Conservation (phyloP, 305 asterid genomes). For the Solanum hybrid region DNA sequence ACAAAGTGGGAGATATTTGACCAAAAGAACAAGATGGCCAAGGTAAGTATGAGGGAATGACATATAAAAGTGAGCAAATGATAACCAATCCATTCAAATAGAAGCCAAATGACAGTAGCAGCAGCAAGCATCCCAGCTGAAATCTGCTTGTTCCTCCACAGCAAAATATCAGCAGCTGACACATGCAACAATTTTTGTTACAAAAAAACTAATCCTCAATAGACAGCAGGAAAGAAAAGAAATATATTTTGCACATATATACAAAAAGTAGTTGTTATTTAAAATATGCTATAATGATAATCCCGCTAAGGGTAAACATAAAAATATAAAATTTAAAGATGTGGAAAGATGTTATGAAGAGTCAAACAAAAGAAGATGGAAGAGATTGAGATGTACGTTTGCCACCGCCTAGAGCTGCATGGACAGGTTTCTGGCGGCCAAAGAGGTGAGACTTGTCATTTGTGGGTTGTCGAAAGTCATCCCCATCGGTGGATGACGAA, state of each 20-base stretch:
- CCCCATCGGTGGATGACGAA: not conserved
- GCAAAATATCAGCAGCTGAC: conserved; percentile 85
- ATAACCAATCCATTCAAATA: conserved; percentile 83
- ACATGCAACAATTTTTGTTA: not conserved
- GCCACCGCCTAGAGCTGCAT: conserved; percentile 85
- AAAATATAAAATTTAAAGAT: not conserved
- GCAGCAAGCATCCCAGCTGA: conserved; percentile 69
- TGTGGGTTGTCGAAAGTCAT: not conserved
- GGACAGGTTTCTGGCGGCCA: conserved; percentile 78
- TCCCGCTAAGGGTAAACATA: not conserved
- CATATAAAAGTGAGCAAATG: conserved; percentile 72
- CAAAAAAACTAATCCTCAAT: not conserved
- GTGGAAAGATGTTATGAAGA: not conserved
- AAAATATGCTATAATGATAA: not conserved
- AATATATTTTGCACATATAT: not conserved
- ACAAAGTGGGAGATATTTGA: conserved; percentile 73
- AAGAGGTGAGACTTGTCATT: conserved; percentile 42
- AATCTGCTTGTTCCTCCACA: conserved; percentile 89
- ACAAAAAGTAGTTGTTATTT: not conserved
- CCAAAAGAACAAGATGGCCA: conserved; percentile 73
- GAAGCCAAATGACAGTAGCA: conserved; percentile 90
- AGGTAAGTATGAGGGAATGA: conserved; percentile 61
- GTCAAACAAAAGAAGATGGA: not conserved
- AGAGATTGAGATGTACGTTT: conserved; percentile 31
- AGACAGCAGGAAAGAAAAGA: not conserved